Conservation (phyloP, 352 stramenopile genomes). For the Phytopythium ostracodes region DNA sequence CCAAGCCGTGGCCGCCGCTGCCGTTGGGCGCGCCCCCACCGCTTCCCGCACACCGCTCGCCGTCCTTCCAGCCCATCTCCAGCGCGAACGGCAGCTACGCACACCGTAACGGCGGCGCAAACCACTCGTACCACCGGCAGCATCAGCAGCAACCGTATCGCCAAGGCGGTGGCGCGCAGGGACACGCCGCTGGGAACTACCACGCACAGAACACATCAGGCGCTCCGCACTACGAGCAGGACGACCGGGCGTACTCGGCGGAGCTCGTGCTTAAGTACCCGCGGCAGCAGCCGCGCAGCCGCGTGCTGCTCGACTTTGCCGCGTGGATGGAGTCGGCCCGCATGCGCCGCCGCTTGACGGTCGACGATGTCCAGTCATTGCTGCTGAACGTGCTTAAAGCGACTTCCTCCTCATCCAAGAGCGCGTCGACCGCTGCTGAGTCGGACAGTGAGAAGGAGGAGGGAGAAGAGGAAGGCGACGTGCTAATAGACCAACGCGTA, state of each 20-base stretch:
- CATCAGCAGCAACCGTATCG: slow-evolving; percentile 13
- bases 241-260: slow-evolving; percentile 46
- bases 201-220: slow-evolving; percentile 7
- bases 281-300: slow-evolving; percentile 49
- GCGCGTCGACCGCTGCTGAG: background rate
- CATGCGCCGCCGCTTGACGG: slow-evolving; percentile 39
- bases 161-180: slow-evolving; percentile 5
- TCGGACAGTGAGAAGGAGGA: slow-evolving; percentile 38
- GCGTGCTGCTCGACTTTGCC: slow-evolving; percentile 70
- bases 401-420: background rate
- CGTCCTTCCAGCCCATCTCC: slow-evolving; percentile 17
- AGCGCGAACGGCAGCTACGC: slow-evolving; percentile 1
- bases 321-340: slow-evolving; percentile 58
- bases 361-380: slow-evolving; percentile 62
- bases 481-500: slow-evolving; percentile 15
- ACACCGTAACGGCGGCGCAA: background rate
- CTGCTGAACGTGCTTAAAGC: slow-evolving; percentile 43
- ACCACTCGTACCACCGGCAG: slow-evolving; percentile 12
- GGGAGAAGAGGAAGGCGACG: slow-evolving; percentile 20
- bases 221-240: slow-evolving; percentile 15
- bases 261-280: slow-evolving; percentile 67
- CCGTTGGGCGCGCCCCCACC: background rate
- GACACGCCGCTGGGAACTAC: slow-evolving; percentile 11
- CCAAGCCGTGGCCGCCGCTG: slow-evolving; percentile 1
- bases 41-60: slow-evolving; percentile 7